Evolutionary conservation across 129 eudicot genomes (phyloP).

Genomic region (Saposhnikovia divaricata): DNA sequence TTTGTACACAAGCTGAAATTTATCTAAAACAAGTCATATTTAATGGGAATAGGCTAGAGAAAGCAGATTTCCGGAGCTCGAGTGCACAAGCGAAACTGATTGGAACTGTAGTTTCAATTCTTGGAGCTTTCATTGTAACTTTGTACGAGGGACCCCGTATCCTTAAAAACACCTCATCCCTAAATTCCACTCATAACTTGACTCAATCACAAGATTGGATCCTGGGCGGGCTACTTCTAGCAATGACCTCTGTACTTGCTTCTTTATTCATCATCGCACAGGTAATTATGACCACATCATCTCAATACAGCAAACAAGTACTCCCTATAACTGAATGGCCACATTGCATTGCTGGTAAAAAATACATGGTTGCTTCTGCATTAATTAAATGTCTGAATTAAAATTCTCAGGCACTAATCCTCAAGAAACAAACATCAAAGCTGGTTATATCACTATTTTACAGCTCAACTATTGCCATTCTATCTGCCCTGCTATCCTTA

Average conservation of each 20-base stretch:
- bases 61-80: conserved; percentile 27
- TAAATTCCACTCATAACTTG: conserved; percentile 17
- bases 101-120: conserved; percentile 63
- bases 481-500: conserved; percentile 44
- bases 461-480: conserved; percentile 56
- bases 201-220: conserved; percentile 48
- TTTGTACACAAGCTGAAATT: no score
- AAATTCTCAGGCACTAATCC: conserved; percentile 53
- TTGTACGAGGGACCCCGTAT: conserved; percentile 68
- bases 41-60: conserved; percentile 57
- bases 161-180: conserved; percentile 14
- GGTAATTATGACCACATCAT: conserved; percentile 33
- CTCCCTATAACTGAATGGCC: background rate
- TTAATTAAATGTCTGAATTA: background rate
- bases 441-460: conserved; percentile 46
- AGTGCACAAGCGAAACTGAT: conserved; percentile 46
- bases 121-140: conserved; percentile 68
- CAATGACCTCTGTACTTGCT: conserved; percentile 35
- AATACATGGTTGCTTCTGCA: background rate
- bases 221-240: conserved; percentile 60
- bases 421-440: conserved; percentile 53
- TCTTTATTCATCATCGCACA: conserved; percentile 50
- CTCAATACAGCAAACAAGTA: background rate
- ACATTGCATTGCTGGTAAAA: background rate
- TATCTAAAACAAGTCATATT: background rate